Base-by-base conservation (phyloP, 176 grass and related monocot genomes). In the Bothriochloa decipiens region DNA sequence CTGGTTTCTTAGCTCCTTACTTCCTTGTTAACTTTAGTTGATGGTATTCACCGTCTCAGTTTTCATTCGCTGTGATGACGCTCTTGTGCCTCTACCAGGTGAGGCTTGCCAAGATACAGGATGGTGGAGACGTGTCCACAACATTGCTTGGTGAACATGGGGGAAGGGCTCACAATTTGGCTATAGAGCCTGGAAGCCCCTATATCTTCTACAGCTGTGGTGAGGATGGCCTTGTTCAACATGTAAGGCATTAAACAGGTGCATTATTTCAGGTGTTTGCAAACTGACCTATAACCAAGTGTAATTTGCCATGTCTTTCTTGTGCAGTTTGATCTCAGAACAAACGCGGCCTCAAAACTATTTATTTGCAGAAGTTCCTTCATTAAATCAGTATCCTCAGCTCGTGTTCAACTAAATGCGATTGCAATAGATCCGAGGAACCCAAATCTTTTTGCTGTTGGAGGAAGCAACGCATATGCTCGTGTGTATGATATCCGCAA, bases 141-240 rank as follows among this genome's bases (percentile, higher is more conserved):
- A 66, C 79, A 78, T 90, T 90, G 80, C 91, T 98, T 66, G 91
- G 87, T 60, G 74, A 79, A 22, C 96, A 98, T 87, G 85, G 75
- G 39, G 83, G 87, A 69, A 84, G 81, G 78, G 91, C 91, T 80
- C 96, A 98, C 85, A 98, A 92, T 82, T 83, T 98, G 60, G 93
- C 86, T 60, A 81, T 98, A 79, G 93, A 98, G 68, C 87, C 91
- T 66, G 89, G 91, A 45, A 98, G 89, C 62, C 87, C 96, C 80
- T 82, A 94, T 65, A 93, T 95, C 77, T 92, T 98, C 72, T 98
- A 98, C 81, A 94, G 91, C 78, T 93, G 91, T 35, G 93, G 96
- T 45, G 93, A 95, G 88, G 96, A 98, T 85, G 96, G 93, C 62
- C 72, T 90, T 71, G 93, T 98, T 85, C 93, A 94, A 71, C 96